Evolutionary conservation across 441 rosid genomes (phyloP).

Genomic region (Sinapis alba): DNA sequence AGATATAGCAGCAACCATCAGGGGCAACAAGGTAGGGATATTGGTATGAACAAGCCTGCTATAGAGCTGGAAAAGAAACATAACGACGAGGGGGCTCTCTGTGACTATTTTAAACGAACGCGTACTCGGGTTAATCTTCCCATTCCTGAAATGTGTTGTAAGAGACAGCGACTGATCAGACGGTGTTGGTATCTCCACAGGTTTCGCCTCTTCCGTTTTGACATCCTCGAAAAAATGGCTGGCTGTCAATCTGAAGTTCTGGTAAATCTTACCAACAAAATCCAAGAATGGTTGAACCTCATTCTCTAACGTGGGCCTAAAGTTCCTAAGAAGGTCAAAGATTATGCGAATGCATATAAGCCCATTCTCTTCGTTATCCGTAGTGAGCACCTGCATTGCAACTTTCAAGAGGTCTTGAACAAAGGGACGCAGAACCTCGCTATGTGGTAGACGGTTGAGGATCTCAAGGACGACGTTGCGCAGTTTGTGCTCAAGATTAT

Average conservation of each 20-base stretch:
- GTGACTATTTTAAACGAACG: conserved; percentile 95
- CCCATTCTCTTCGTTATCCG: conserved; percentile 97
- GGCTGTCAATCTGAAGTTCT: conserved; percentile 82
- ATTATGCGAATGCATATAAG: conserved; percentile 90
- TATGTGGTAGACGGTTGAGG: conserved; percentile 93
- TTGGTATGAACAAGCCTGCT: conserved; percentile 92
- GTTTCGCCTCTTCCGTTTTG: conserved; percentile 68
- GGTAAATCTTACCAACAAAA: conserved; percentile 94
- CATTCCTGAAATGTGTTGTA: conserved; percentile 55
- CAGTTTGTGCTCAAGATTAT: conserved; percentile 90
- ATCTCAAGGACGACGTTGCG: conserved; percentile 93
- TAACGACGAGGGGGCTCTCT: conserved; percentile 99
- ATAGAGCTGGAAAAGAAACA: conserved; percentile 95
- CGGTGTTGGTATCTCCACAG: conserved; percentile 60
- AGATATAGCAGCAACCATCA: conserved; percentile 98
- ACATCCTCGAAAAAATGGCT: conserved; percentile 84
- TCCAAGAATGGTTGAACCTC: conserved; percentile 97
- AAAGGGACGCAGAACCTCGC: conserved; percentile 98
- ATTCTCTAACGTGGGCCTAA: conserved; percentile 82
- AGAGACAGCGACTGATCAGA: conserved; percentile 72
- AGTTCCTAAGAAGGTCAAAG: conserved; percentile 91
- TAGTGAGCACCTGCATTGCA: conserved; percentile 92
- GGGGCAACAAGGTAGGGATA: conserved; percentile 87
- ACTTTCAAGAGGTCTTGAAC: conserved; percentile 96
- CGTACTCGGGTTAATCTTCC: conserved; percentile 90